Percentiles rank a stretch among this genome's conserved stretches.
Evolutionary conservation across 768 basidiomycete genomes (phyloP).

Genomic region (Suillus clintonianus): DNA sequence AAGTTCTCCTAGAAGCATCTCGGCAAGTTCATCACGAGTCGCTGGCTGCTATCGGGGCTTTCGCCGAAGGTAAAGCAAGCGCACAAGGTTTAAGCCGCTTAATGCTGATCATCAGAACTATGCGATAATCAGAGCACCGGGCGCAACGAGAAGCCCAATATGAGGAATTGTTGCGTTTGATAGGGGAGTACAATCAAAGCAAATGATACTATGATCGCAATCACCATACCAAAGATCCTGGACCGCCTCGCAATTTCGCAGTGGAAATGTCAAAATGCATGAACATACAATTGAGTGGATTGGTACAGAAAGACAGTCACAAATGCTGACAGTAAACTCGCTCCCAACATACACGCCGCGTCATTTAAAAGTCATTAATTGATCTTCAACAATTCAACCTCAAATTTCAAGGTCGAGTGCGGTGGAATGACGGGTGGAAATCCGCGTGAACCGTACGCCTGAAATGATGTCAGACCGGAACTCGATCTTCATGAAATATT

Average conservation of each 20-base stretch:
- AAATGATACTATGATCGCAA: neutral
- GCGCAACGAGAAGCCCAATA: constrained; percentile 1
- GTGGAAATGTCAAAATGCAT: neutral
- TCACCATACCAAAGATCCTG: neutral
- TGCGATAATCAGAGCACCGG: constrained; percentile 11
- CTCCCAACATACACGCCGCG: constrained; percentile 19
- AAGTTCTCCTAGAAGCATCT: constrained; percentile 7
- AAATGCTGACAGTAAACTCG: constrained; percentile 14
- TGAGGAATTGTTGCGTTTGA: neutral
- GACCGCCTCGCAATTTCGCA: neutral
- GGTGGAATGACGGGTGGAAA: constrained; percentile 81
- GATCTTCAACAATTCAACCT: constrained; percentile 82
- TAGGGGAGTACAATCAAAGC: neutral
- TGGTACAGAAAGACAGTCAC: constrained; percentile 25
- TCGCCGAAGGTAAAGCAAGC: constrained; percentile 2
- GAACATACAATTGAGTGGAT: constrained; percentile 23
- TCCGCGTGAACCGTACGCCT: constrained; percentile 77
- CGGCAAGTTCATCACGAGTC: constrained; percentile 6
- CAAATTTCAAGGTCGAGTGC: constrained; percentile 74
- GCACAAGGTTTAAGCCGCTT: neutral
- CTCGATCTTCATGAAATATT: constrained; percentile 5
- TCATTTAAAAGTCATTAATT: constrained; percentile 34
- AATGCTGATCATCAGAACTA: constrained; percentile 8
- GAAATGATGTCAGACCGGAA: constrained; percentile 8
- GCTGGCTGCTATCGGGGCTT: constrained; percentile 5